These are phyloP conservation scores for Kwoniella dendrophila DNA, from an alignment of 768 basidiomycete genomes.

Conservation along the genomic window DNA sequence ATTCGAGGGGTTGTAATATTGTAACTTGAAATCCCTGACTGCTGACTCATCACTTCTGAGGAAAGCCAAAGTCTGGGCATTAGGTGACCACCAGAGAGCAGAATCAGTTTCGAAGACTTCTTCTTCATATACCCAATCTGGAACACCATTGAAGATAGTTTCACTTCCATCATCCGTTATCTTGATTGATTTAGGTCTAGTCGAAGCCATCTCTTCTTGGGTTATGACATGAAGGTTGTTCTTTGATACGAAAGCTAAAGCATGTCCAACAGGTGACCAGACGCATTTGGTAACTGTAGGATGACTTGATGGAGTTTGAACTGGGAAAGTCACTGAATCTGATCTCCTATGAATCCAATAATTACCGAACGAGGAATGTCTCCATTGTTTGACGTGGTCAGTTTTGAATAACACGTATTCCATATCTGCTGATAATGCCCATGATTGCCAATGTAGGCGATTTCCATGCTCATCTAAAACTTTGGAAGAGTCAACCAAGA, in stretches of 20 bases:
- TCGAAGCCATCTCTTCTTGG: constrained; percentile 25
- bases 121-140: constrained; percentile 78
- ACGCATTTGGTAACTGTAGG: constrained; percentile 75
- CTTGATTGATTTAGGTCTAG: constrained; percentile 60
- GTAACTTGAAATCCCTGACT: constrained; percentile 83
- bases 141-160: constrained; percentile 88
- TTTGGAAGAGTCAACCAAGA: constrained; percentile 49
- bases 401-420: constrained; percentile 81
- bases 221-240: constrained; percentile 89
- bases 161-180: constrained; percentile 79
- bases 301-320: constrained; percentile 69
- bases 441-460: constrained; percentile 60
- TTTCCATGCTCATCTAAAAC: constrained; percentile 45
- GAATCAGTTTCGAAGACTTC: constrained; percentile 67
- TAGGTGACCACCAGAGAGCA: constrained; percentile 91
- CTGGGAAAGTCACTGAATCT: constrained; percentile 68
- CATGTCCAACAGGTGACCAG: constrained; percentile 81
- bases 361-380: constrained; percentile 84
- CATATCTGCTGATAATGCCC: constrained; percentile 90
- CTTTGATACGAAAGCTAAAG: constrained; percentile 79
- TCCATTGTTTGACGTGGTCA: constrained; percentile 87
- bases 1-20: constrained; percentile 84
- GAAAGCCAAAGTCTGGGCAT: constrained; percentile 72
- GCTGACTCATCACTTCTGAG: constrained; percentile 82
- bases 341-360: constrained; percentile 86